Percentiles rank a stretch among this genome's conserved stretches.
Evolutionary conservation across 2,329 filamentous ascomycete species (phyloP).

Genomic region (Scedosporium dehoogii): DNA sequence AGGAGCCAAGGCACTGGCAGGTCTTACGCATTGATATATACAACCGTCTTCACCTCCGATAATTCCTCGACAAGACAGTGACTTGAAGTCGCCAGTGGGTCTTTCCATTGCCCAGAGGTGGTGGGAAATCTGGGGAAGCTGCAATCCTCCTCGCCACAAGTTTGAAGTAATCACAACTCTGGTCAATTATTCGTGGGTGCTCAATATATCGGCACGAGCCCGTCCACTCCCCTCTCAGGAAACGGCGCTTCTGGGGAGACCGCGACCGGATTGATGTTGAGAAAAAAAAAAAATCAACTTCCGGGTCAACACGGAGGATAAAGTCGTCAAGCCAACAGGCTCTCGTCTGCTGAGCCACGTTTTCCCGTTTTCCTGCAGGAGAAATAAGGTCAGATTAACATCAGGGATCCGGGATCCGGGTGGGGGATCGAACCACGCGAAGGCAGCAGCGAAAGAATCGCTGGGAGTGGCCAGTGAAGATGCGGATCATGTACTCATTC

Average conservation of each 20-base stretch:
- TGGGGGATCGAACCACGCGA: slow-evolving; percentile 3
- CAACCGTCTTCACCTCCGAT: too few relatives aligned
- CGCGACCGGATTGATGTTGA: background rate
- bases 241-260: background rate
- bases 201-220: too few relatives aligned
- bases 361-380: background rate
- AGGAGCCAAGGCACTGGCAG: too few relatives aligned
- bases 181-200: too few relatives aligned
- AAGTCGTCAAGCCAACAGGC: background rate
- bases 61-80: background rate
- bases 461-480: background rate
- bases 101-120: background rate
- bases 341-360: background rate
- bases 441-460: background rate
- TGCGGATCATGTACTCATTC: too few relatives aligned
- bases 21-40: too few relatives aligned
- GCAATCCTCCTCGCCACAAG: background rate
- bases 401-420: background rate
- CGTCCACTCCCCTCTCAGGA: too few relatives aligned
- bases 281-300: background rate
- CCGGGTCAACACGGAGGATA: background rate
- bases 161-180: background rate
- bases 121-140: background rate
- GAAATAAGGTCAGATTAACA: slow-evolving; percentile 1
- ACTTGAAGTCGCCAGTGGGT: background rate